These are phyloP conservation scores for Phylloporus sp. DNA, from an alignment of 768 basidiomycete species.

Conservation along the genomic window DNA sequence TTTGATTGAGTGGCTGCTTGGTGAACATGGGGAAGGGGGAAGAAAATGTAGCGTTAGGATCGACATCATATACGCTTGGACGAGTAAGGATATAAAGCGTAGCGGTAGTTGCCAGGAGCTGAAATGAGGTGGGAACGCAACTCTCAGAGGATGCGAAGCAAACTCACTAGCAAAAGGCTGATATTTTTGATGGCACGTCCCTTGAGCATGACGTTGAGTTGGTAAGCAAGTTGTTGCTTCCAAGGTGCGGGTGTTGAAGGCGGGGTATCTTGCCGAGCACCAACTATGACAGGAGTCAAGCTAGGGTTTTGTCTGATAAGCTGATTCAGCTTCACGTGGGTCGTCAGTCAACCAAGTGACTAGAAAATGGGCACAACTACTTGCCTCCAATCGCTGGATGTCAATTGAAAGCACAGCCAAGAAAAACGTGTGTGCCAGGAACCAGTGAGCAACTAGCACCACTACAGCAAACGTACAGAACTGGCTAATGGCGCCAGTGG, in stretches of 20 bases:
- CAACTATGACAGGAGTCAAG: conserved; percentile 43
- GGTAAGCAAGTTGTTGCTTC: conserved; percentile 27
- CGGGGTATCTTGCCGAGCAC: conserved; percentile 21
- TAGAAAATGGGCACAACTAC: conserved; percentile 9
- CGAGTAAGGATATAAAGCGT: conserved; percentile 72
- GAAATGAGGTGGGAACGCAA: conserved; percentile 4
- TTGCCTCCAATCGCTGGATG: conserved; percentile 84
- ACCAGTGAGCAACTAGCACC: conserved; percentile 95
- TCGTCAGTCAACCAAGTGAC: conserved; percentile 10
- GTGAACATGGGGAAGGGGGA: conserved; percentile 32
- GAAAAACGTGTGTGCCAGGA: conserved; percentile 94
- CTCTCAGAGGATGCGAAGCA: background rate
- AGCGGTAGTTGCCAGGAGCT: conserved; percentile 77
- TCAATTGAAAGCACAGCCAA: conserved; percentile 93
- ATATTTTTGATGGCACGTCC: conserved; percentile 74
- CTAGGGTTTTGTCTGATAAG: conserved; percentile 70
- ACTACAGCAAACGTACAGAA: conserved; percentile 94
- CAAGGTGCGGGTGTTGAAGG: conserved; percentile 25
- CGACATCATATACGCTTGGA: conserved; percentile 37
- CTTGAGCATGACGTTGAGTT: conserved; percentile 45
- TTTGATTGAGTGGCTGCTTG: conserved; percentile 28
- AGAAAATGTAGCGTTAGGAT: conserved; percentile 14
- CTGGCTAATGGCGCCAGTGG: conserved; percentile 80
- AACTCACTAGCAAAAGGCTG: conserved; percentile 69
- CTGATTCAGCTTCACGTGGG: conserved; percentile 64